Evolutionary conservation across 768 basidiomycete species (phyloP), one percentile per base, ranked within the genome.

Genomic region (Psilocybe azurescens): DNA sequence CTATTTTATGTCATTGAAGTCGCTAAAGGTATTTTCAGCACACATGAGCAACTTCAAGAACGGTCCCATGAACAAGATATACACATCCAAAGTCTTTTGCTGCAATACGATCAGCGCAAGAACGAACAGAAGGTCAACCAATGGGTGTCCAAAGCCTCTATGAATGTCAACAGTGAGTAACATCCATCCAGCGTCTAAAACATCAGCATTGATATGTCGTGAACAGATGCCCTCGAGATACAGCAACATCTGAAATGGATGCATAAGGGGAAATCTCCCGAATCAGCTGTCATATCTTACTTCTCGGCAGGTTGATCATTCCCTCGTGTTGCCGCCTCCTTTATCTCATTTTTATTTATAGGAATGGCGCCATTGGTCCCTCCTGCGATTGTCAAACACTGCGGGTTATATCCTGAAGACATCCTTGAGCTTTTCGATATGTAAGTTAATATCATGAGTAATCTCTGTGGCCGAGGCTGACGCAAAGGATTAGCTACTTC

Each of bases 1-100:
- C 33, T 2, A 20, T 24, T 3, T 28, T 48, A 18, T 56, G 39
- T 18, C 56, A 41, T 56, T 14, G 16, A 24, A 44, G 39, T 13
- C 32, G 44, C 64, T 53, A 50, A 58, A 20, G 30, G 18, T 57
- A 44, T 29, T 55, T n/a, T 33, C 38, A 86, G 85, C 13, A 84
- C 83, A 3, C 84, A 86, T 57, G 85, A 86, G 67, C 80, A 85
- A 58, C 70, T 86, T 14, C 79, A 80, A 66, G 78, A 82, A 63
- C 77, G 73, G 53, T 78, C 83, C 3, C 74, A 78, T 44, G 69
- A 74, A 20, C 81, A 82, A 69, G 83, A 84, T 65, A 66, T 75
- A 28, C 76, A 80, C 58, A 86, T 86, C 36, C 75, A 80, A 56
- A 59, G 70, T 28, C 65, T 86, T n/a, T 70, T 86, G 2, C 71